Percentiles rank a stretch among this genome's conserved stretches.
These are phyloP conservation scores for Backusella morwellensis DNA, from an alignment of 192 early-diverging fungal species.

Conservation along the genomic window DNA sequence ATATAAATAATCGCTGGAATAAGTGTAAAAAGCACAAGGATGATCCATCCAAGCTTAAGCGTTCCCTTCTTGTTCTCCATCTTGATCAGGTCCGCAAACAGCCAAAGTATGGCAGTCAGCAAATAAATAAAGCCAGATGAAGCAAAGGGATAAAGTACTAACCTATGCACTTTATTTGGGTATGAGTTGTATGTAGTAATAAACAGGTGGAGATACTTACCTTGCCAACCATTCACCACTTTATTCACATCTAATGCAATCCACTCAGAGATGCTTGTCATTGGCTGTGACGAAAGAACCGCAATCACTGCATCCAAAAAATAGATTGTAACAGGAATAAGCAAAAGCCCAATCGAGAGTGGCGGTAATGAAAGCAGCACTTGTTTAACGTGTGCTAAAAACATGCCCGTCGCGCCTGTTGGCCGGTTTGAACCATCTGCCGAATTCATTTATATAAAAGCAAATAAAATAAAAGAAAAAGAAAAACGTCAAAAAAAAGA, in stretches of 20 bases:
- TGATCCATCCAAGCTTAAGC: not conserved
- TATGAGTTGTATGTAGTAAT: too few species aligned
- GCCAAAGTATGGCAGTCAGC: not conserved
- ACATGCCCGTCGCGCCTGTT: constrained; percentile 7
- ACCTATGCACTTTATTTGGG: not conserved
- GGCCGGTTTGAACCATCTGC: not conserved
- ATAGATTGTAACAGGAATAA: not conserved
- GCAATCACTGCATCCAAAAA: not conserved
- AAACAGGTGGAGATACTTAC: not conserved
- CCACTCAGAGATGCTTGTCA: not conserved
- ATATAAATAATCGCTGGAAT: constrained; percentile 18
- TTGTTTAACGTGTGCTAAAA: constrained; percentile 15
- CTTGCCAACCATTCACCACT: constrained; percentile 5
- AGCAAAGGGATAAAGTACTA: not conserved
- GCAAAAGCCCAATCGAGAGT: not conserved
- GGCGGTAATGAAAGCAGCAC: not conserved
- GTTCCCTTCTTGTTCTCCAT: constrained; percentile 17
- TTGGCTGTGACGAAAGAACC: not conserved
- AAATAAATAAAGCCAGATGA: not conserved
- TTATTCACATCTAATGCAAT: not conserved
- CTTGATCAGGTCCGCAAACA: not conserved
- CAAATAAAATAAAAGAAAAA: not conserved
- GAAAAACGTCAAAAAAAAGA: not conserved
- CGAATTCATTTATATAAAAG: not conserved
- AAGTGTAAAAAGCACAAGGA: not conserved